Base-by-base conservation (phyloP, 768 basidiomycete genomes). In the Suillus subluteus region DNA sequence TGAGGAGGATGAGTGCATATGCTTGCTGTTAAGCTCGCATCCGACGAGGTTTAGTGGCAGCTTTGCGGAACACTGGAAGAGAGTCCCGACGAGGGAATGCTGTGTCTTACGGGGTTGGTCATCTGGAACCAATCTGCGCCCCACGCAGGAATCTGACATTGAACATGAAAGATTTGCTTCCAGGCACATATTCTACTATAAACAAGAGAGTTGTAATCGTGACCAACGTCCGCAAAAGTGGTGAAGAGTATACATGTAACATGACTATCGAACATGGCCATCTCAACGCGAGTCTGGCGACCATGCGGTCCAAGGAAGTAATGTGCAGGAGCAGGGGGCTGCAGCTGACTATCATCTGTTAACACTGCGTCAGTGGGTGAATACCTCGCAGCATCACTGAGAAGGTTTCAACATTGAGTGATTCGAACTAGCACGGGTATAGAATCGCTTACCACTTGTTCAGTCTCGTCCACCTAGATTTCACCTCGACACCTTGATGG, bases 111-210 rank as follows among this genome's bases (percentile, higher is more conserved):
- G 74, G 58, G 79, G 68, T 46, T 87, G 82, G 59, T 89, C 88
- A 43, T 83, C 79, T 30, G 81, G 77, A 67, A 96, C 96, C 96
- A 99, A 69, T 96, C 95, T 43, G 97, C 73, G 3, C 89, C 94
- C 89, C 92, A 94, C n/a, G 94, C 91, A 0, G 94, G 91, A 3
- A 92, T 7, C 98, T 97, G 0, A 92, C 91, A 68, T 91, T 93
- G 76, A 98, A 91, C 1, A 97, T 80, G 67, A 91, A 84, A 0
- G 91, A 83, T 37, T 82, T 81, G 69, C 86, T 88, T 46, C 83
- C 84, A 3, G 86, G 80, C 13, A 89, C 77, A 68, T 84, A 86
- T 12, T 87, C 80, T 46, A 87, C 94, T 96, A 70, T 12, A n/a
- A 64, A 43, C 43, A 68, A 8, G 43, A 58, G 50, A 41, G 43